Base-by-base conservation (phyloP, 192 early-diverging fungal genomes). In the Thamnidium elegans region DNA sequence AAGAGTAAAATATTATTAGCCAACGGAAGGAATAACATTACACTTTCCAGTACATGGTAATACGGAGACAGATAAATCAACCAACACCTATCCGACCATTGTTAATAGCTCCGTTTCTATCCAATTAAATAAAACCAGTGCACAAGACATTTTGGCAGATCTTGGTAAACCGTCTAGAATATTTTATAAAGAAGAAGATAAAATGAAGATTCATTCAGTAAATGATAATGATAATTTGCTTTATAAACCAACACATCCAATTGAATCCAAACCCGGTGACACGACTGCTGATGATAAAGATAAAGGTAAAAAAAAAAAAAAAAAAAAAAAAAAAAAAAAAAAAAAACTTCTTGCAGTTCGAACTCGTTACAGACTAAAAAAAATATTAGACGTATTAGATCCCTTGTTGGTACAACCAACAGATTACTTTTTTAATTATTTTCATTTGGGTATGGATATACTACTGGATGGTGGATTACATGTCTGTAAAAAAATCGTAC, bases 381-480 rank as follows among this genome's bases (percentile, higher is more conserved):
- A 15, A 44, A 15, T 14, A 23, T 15, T 20, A 34, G 21, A 13
- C 23, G 42, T 44, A 53, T 34, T 31, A 51, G 79, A 23, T 51
- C 55, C 8, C 36, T 75, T 30, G 6, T 21, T 42, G 2, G 32
- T 55, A 9, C 72, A 76, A 17, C 69, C 81, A 7, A 80, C 79
- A 17, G 88, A 86, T 66, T 91, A 89, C 53, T 88, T 90, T 71
- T 90, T 86, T 72, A 89, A 89, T 60, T 91, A 90, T 55, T 90
- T 89, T 70, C 76, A 82, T 60, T 51, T 86, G 10, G 90, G 90
- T 11, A 78, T 92, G 20, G 90, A 92, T 68, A 71, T 90, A 21
- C 58, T 89, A 4, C 83, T 92, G 70, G 88, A 89, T 55, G 89
- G 84, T 13, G 52, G 55, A 7, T 71, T 69, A 5, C 89, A 92